A percentile compares a stretch with the other conserved stretches of the same genome.
Conservation (phyloP, 164 flowering plant species). For the Tinospora cordifolia region DNA sequence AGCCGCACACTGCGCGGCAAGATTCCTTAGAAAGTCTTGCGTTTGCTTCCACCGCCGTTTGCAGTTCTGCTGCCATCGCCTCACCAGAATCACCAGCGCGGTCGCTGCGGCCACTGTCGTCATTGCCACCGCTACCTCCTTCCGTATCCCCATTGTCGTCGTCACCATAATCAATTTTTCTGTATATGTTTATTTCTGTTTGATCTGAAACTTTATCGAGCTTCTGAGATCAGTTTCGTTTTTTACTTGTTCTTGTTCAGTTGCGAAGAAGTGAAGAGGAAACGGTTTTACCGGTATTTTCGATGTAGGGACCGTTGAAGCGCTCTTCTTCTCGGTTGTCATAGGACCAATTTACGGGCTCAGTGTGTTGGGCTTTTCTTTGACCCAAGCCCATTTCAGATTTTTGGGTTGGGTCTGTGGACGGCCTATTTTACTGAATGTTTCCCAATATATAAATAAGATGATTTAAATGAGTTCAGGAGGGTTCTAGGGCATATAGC, state of each 20-base stretch:
- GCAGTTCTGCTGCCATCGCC: constrained; percentile 23
- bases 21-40: constrained; percentile 28
- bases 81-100: constrained; percentile 16
- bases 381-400: too few relatives aligned
- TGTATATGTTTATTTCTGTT: constrained; percentile 6
- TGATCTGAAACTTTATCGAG: too few relatives aligned
- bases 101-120: constrained; percentile 21
- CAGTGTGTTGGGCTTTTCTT: too few relatives aligned
- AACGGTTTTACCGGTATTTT: constrained; percentile 3
- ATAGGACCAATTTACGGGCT: too few relatives aligned
- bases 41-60: constrained; percentile 31
- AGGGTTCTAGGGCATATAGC: too few relatives aligned
- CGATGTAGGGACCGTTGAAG: neutral
- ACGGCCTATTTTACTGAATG: too few relatives aligned
- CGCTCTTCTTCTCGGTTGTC: neutral
- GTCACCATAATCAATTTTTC: neutral
- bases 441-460: too few relatives aligned
- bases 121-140: constrained; percentile 21
- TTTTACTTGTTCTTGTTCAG: neutral
- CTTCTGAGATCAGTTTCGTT: too few relatives aligned
- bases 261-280: neutral
- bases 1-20: constrained; percentile 40
- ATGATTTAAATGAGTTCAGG: too few relatives aligned
- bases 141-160: constrained; percentile 23
- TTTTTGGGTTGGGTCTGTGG: too few relatives aligned